Evolutionary conservation across 2,329 filamentous ascomycete species (phyloP).

Genomic region (Scedosporium aurantiacum): DNA sequence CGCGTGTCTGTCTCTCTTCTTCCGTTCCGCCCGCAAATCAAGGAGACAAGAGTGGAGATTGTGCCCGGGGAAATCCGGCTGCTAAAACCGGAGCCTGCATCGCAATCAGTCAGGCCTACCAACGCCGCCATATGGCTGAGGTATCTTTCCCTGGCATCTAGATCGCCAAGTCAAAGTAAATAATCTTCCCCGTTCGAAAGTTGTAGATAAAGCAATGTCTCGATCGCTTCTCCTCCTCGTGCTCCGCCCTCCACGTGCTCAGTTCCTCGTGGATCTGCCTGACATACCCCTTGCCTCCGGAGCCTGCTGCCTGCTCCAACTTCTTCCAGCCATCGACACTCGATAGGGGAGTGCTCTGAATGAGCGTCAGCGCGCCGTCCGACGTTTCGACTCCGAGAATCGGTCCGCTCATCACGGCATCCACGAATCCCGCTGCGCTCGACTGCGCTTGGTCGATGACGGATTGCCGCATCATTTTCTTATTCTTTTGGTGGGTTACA

Average conservation of each 20-base stretch:
- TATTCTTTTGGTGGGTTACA: constrained; percentile 69
- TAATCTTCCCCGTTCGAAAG: constrained; percentile 70
- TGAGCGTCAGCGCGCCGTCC: constrained; percentile 68
- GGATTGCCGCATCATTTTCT: constrained; percentile 76
- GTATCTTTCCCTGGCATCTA: not conserved
- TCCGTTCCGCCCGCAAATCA: too few relatives aligned
- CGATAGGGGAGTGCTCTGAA: constrained; percentile 62
- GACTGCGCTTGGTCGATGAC: constrained; percentile 71
- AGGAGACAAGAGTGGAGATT: not conserved
- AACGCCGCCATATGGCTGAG: not conserved
- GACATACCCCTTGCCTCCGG: constrained; percentile 71
- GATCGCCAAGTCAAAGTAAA: constrained; percentile 65
- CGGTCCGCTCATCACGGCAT: constrained; percentile 63
- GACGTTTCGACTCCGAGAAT: constrained; percentile 82
- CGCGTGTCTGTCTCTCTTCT: too few relatives aligned
- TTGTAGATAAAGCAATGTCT: constrained; percentile 84
- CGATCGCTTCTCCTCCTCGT: constrained; percentile 39
- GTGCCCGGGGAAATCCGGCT: not conserved
- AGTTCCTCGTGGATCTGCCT: constrained; percentile 73
- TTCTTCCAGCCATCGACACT: constrained; percentile 77
- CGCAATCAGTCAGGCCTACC: not conserved
- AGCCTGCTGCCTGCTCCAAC: constrained; percentile 66
- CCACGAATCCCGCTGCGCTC: constrained; percentile 50
- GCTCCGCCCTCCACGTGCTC: constrained; percentile 47
- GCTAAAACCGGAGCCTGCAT: not conserved